Evolutionary conservation across 768 basidiomycete genomes (phyloP).

Genomic region (Suillus alpinus): DNA sequence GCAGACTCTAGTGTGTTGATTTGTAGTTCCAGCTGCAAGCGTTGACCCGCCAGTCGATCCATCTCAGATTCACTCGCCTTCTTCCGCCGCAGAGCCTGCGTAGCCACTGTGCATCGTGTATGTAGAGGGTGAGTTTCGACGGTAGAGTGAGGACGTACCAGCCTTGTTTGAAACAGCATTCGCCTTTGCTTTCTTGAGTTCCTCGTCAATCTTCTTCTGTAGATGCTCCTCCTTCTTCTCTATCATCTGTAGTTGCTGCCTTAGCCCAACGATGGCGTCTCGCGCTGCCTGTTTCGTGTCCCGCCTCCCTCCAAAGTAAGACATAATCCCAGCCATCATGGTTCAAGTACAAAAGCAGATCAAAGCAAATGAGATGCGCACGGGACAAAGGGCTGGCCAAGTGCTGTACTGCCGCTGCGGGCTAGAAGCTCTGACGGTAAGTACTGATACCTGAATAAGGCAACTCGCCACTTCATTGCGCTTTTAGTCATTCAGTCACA

Average conservation of each 20-base stretch:
- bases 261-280: slow-evolving; percentile 89
- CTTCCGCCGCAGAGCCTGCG: slow-evolving; percentile 89
- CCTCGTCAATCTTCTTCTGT: slow-evolving; percentile 95
- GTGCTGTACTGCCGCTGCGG: slow-evolving; percentile 12
- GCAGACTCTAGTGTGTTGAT: slow-evolving; percentile 96
- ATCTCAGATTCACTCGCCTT: slow-evolving; percentile 85
- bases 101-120: slow-evolving; percentile 59
- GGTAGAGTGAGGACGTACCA: slow-evolving; percentile 53
- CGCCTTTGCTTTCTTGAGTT: slow-evolving; percentile 83
- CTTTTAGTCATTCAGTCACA: neutral
- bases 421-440: slow-evolving; percentile 1
- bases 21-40: slow-evolving; percentile 93
- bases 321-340: slow-evolving; percentile 81
- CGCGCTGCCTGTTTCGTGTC: slow-evolving; percentile 83
- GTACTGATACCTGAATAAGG: slow-evolving; percentile 24
- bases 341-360: slow-evolving; percentile 5
- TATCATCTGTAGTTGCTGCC: slow-evolving; percentile 93
- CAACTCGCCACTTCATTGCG: slow-evolving; percentile 14
- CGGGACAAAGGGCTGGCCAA: slow-evolving; percentile 6
- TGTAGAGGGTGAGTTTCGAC: neutral
- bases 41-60: slow-evolving; percentile 78
- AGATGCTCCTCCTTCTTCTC: slow-evolving; percentile 99
- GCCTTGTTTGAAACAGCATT: slow-evolving; percentile 94
- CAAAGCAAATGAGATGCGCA: neutral
- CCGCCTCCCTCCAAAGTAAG: slow-evolving; percentile 82